A percentile compares a stretch with the other conserved stretches of the same genome.
Evolutionary conservation across 352 stramenopile species (phyloP).

Genomic region (Phytophthora litchii): DNA sequence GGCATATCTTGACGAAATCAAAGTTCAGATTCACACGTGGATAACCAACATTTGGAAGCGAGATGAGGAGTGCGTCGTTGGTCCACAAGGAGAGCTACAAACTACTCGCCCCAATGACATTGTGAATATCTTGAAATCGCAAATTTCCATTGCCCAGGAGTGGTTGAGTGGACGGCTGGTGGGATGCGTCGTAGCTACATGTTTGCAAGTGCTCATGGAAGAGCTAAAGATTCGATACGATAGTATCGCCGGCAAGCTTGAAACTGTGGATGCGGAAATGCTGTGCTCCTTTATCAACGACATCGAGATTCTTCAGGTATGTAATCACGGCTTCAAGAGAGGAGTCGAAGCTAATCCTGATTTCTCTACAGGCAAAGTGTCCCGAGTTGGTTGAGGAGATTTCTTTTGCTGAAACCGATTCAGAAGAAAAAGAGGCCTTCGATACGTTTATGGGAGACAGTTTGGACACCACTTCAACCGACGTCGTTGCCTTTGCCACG

Average conservation of each 20-base stretch:
- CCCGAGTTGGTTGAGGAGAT: constrained; percentile 84
- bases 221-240: constrained; percentile 79
- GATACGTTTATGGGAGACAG: constrained; percentile 77
- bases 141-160: constrained; percentile 86
- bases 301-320: constrained; percentile 76
- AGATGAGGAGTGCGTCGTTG: constrained; percentile 71
- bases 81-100: constrained; percentile 64
- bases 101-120: constrained; percentile 87
- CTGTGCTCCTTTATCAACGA: constrained; percentile 90
- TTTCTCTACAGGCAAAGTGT: constrained; percentile 64
- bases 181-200: constrained; percentile 71
- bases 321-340: not conserved
- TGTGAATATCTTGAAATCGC: constrained; percentile 86
- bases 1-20: constrained; percentile 77
- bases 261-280: constrained; percentile 65
- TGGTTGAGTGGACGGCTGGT: constrained; percentile 75
- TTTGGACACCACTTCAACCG: constrained; percentile 75
- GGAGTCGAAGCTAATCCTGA: constrained; percentile 3
- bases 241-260: constrained; percentile 47
- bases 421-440: constrained; percentile 79
- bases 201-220: constrained; percentile 72
- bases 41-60: constrained; percentile 87
- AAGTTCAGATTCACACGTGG: constrained; percentile 82
- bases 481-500: constrained; percentile 80
- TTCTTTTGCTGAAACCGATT: constrained; percentile 75